phyloP scores from a whole-genome alignment of 345 rosid genomes.

The Streptanthus diversifolius region DNA sequence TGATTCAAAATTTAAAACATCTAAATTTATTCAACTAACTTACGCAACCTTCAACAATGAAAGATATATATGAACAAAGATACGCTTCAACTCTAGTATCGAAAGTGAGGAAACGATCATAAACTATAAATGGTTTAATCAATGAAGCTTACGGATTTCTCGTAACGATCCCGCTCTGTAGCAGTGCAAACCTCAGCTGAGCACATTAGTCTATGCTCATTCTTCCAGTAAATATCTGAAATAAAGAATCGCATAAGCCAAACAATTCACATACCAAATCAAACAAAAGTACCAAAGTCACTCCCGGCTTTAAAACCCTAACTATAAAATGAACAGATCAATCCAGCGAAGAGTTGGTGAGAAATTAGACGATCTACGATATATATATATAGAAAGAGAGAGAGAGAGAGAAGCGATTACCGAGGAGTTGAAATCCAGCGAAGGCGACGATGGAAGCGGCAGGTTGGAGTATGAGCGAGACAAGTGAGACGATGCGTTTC shows the following conservation, averaged over 20 bases:
- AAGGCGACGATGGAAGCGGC: conserved; percentile 74
- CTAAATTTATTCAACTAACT: background rate
- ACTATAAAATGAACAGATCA: background rate
- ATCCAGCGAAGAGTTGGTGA: background rate
- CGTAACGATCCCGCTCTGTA: conserved; percentile 79
- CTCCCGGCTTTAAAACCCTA: background rate
- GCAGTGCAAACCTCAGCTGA: conserved; percentile 77
- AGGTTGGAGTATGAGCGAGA: conserved; percentile 69
- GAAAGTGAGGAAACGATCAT: background rate
- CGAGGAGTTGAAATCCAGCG: conserved; percentile 77
- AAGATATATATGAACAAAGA: background rate
- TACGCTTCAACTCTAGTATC: background rate
- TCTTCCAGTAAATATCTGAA: conserved; percentile 85
- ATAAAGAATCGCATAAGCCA: background rate
- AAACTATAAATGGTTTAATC: background rate
- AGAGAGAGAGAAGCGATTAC: conserved; percentile 26
- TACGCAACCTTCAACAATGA: background rate
- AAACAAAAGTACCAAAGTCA: background rate
- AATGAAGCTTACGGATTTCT: conserved; percentile 57
- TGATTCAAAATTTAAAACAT: background rate
- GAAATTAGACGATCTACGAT: background rate
- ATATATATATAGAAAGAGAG: background rate
- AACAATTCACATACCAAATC: background rate
- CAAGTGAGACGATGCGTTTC: conserved; percentile 58
- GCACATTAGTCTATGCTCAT: conserved; percentile 76